phyloP scores from a whole-genome alignment of 2,329 filamentous ascomycete genomes.

The Botrytis galanthina region DNA sequence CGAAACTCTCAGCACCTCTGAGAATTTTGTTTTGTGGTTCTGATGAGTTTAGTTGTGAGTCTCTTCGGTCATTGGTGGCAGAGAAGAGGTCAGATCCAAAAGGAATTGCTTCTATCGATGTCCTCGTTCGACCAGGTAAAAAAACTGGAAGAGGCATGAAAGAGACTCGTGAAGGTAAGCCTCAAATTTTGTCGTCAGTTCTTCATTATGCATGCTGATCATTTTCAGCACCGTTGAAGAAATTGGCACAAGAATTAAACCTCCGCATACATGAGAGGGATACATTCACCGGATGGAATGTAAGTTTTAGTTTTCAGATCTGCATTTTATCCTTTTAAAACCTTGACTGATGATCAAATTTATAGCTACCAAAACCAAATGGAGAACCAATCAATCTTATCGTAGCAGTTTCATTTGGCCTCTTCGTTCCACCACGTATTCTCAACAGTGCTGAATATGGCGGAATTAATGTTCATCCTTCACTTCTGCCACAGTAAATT shows the following conservation, averaged over 20 bases:
- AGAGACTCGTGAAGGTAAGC: conserved; percentile 38
- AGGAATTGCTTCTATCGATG: conserved; percentile 74
- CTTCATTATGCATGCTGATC: conserved; percentile 4
- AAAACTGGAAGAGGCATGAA: conserved; percentile 73
- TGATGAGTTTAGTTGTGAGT: conserved; percentile 81
- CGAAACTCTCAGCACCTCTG: conserved; percentile 55
- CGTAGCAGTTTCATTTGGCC: conserved; percentile 89
- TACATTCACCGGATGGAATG: conserved; percentile 79
- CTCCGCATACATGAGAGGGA: conserved; percentile 72
- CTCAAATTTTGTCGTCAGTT: background rate
- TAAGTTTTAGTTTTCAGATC: conserved; percentile 42
- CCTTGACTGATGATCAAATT: background rate
- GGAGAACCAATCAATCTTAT: conserved; percentile 66
- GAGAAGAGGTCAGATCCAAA: conserved; percentile 54
- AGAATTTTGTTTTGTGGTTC: conserved; percentile 92
- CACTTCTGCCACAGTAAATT: conserved; percentile 75
- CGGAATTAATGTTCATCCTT: conserved; percentile 91
- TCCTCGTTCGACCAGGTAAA: conserved; percentile 79
- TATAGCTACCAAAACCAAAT: conserved; percentile 52
- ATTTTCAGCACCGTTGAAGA: conserved; percentile 69
- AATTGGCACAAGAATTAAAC: conserved; percentile 58
- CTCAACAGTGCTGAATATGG: conserved; percentile 71
- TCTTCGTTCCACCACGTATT: conserved; percentile 79
- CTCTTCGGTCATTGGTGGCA: conserved; percentile 65
- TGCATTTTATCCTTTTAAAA: background rate